These are phyloP conservation scores for Nannochloris sp. DNA, from an alignment of 139 green algal species.

Conservation along the genomic window DNA sequence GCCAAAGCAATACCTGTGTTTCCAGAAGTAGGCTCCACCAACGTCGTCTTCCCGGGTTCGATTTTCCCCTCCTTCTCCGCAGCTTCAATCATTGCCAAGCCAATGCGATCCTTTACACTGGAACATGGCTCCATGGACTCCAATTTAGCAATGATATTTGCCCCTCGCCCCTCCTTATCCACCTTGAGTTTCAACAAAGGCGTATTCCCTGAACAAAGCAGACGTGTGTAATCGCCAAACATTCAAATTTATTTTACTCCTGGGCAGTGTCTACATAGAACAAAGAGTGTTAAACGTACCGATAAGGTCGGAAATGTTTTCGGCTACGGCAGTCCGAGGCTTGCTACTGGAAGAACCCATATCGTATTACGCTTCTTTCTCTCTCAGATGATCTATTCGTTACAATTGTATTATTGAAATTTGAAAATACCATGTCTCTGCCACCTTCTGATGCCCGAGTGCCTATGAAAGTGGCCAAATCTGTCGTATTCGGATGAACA, in stretches of 20 bases:
- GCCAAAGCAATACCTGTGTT: slow-evolving; percentile 96
- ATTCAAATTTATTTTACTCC: not conserved
- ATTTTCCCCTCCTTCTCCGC: slow-evolving; percentile 75
- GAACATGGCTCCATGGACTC: slow-evolving; percentile 29
- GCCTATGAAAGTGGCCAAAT: too few relatives aligned
- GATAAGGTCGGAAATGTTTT: slow-evolving; percentile 75
- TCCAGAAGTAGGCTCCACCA: slow-evolving; percentile 85
- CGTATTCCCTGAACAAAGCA: slow-evolving; percentile 64
- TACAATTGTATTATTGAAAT: too few relatives aligned
- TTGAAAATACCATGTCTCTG: too few relatives aligned
- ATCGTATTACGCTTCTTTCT: not conserved
- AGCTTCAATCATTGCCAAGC: slow-evolving; percentile 80
- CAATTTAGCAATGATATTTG: slow-evolving; percentile 29
- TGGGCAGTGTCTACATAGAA: not conserved
- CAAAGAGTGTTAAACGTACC: slow-evolving; percentile 24
- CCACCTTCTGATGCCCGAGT: too few relatives aligned
- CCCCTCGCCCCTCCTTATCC: not conserved
- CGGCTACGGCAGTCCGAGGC: slow-evolving; percentile 44
- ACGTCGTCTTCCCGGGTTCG: slow-evolving; percentile 61
- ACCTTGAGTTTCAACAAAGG: slow-evolving; percentile 79
- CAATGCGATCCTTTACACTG: slow-evolving; percentile 55
- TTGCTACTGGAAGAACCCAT: not conserved
- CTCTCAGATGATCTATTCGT: too few relatives aligned
- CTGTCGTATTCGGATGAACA: too few relatives aligned
- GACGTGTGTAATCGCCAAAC: not conserved